phyloP scores from a whole-genome alignment of 352 stramenopile species.

The Pythium aquatile region DNA sequence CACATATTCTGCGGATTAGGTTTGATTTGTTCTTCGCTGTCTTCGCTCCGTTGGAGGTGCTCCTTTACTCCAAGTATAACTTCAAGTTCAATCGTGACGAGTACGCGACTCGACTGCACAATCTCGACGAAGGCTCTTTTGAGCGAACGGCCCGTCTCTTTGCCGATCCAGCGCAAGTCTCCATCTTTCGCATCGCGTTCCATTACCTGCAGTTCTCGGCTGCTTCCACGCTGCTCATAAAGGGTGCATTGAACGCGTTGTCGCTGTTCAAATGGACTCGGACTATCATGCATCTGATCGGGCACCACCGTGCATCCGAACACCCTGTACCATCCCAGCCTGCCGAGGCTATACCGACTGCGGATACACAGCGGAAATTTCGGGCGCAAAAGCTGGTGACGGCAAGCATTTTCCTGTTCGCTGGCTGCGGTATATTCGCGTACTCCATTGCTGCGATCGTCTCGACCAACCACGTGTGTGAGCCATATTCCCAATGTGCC shows the following conservation, averaged over 20 bases:
- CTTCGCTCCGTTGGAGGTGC: slow-evolving; percentile 43
- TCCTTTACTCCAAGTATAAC: slow-evolving; percentile 38
- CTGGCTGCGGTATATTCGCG: background rate
- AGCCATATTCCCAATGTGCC: slow-evolving; percentile 3
- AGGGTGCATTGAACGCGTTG: slow-evolving; percentile 36
- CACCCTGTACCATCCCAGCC: background rate
- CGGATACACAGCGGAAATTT: background rate
- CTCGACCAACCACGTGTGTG: background rate
- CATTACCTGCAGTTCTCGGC: slow-evolving; percentile 44
- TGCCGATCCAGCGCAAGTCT: slow-evolving; percentile 40
- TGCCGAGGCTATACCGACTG: background rate
- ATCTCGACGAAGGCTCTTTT: slow-evolving; percentile 30
- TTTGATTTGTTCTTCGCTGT: slow-evolving; percentile 63
- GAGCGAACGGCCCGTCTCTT: slow-evolving; percentile 41
- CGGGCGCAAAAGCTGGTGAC: background rate
- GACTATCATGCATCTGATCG: slow-evolving; percentile 28
- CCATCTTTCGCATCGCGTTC: slow-evolving; percentile 43
- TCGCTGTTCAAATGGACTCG: slow-evolving; percentile 48
- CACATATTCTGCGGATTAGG: slow-evolving; percentile 4
- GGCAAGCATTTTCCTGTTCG: background rate
- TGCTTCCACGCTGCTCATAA: slow-evolving; percentile 25
- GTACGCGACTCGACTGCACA: slow-evolving; percentile 34
- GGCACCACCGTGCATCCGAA: background rate
- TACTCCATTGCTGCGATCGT: slow-evolving; percentile 5
- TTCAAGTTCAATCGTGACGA: slow-evolving; percentile 41